Conservation (phyloP, 2,329 filamentous ascomycete genomes). For the Penicillium janthinellum region DNA sequence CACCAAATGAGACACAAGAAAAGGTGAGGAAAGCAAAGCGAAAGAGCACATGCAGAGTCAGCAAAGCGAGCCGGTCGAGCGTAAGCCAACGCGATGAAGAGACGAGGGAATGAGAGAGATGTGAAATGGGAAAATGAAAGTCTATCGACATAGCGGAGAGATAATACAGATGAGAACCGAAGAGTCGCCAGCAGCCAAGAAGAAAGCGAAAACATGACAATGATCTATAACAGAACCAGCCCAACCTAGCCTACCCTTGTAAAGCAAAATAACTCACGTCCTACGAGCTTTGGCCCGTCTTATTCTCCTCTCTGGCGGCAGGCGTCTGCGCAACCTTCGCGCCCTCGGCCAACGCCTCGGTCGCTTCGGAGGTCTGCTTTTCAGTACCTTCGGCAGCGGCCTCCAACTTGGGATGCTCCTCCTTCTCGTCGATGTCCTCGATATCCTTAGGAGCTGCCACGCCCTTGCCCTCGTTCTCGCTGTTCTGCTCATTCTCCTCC, state of each 20-base stretch:
- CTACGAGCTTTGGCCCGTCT: conserved; percentile 26
- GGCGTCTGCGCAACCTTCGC: conserved; percentile 35
- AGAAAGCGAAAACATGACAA: conserved; percentile 11
- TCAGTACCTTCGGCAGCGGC: conserved; percentile 45
- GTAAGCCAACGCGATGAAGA: conserved; percentile 8
- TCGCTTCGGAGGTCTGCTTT: conserved; percentile 51
- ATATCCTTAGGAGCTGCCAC: conserved; percentile 77
- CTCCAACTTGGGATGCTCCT: conserved; percentile 58
- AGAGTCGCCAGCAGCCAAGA: conserved; percentile 8
- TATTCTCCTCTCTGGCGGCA: conserved; percentile 30
- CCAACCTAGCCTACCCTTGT: conserved; percentile 8
- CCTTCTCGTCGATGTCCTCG: conserved; percentile 93
- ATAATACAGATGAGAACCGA: conserved; percentile 28
- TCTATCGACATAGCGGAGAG: conserved; percentile 27
- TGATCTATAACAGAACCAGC: conserved; percentile 16
- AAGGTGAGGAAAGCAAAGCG: background rate
- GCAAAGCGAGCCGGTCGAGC: conserved; percentile 9
- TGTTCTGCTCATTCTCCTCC: conserved; percentile 91
- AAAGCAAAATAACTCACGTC: conserved; percentile 19
- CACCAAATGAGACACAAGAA: background rate
- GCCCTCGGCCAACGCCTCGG: conserved; percentile 45
- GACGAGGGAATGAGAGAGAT: conserved; percentile 4
- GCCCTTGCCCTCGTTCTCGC: conserved; percentile 74
- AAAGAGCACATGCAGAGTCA: conserved; percentile 8
- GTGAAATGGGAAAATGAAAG: conserved; percentile 13